Base-by-base conservation (phyloP, 768 basidiomycete genomes). In the Asterophora lycoperdoides region DNA sequence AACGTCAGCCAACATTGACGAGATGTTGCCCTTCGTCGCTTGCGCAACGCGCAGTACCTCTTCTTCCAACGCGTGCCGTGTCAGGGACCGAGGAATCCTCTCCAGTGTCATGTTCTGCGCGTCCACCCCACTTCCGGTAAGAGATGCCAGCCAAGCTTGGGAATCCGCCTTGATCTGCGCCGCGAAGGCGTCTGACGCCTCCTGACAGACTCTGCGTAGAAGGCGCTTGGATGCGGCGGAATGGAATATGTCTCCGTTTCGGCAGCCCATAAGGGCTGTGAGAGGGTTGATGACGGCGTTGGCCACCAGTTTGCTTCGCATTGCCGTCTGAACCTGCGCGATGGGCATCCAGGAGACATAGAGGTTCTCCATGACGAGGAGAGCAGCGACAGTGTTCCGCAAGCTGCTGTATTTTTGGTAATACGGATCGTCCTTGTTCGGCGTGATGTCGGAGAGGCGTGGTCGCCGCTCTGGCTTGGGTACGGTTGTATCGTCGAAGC, bases 261-360 rank as follows among this genome's bases (percentile, higher is more conserved):
- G 74, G 59, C 92, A 87, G 26, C 81, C 80, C 53, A 92, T 68
- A 18, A 97, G 62, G 8, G 90, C 87, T 0, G 93, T 89, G 48
- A 97, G 75, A 1, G 95, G 84, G 60, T 96, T 93, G 64, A 97
- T 79, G 56, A 83, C 75, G 10, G 83, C 72, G 62, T 95, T 91
- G 50, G 89, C 78, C 26, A 84, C 89, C 37, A 96, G 69, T 68
- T 93, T 93, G 52, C 81, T 81, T 33, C 86, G 83, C 68, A 93
- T 78, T 18, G 75, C 70, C 26, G 81, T 68, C 53, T 91, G 82
- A 17, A 95, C 61, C 14, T 84, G 72, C 2, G 78, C 70, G 53
- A 87, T 79, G 1, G 88, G 78, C 23, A 72, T 70, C 82, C 90
- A 89, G 5, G 71, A 68, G 13, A 81, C 70, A 13, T 78, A 68